Conservation (phyloP, 306 rosid species). For the Vicia villosa region DNA sequence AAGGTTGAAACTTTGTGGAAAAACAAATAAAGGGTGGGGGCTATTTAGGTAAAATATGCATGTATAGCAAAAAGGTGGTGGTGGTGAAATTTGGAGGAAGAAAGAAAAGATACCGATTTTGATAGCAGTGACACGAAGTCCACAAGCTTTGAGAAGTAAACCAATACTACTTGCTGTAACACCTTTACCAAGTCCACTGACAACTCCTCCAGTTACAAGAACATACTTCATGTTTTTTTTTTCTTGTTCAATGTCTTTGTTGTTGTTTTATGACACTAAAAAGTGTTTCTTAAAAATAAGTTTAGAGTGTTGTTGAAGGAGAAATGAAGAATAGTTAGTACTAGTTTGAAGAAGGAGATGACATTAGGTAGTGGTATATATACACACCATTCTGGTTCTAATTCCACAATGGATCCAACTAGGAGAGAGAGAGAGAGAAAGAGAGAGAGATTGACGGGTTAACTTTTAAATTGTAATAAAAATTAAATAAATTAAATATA, state of each 20-base stretch:
- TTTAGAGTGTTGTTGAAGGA: not conserved
- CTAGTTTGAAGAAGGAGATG: not conserved
- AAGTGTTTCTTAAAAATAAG: not conserved
- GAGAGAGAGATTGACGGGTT: not conserved
- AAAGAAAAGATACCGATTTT: constrained; percentile 68
- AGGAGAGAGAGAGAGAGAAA: not conserved
- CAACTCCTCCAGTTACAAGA: constrained; percentile 91
- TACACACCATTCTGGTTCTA: not conserved
- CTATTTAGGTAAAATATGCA: not conserved
- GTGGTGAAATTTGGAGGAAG: not conserved
- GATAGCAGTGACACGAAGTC: constrained; percentile 85
- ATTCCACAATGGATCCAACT: not conserved
- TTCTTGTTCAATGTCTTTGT: not conserved
- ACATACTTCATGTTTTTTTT: constrained; percentile 72
- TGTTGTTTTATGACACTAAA: not conserved
- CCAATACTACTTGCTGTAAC: constrained; percentile 97
- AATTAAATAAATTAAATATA: too few relatives aligned
- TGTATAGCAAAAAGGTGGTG: not conserved
- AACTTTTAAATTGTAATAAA: not conserved
- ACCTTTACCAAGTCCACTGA: constrained; percentile 96
- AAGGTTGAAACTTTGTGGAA: not conserved
- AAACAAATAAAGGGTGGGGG: not conserved
- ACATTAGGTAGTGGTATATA: not conserved
- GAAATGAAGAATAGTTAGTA: not conserved
- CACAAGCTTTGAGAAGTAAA: constrained; percentile 86